phyloP scores from a whole-genome alignment of 2,329 filamentous ascomycete genomes.

The Aschersonia sp. region DNA sequence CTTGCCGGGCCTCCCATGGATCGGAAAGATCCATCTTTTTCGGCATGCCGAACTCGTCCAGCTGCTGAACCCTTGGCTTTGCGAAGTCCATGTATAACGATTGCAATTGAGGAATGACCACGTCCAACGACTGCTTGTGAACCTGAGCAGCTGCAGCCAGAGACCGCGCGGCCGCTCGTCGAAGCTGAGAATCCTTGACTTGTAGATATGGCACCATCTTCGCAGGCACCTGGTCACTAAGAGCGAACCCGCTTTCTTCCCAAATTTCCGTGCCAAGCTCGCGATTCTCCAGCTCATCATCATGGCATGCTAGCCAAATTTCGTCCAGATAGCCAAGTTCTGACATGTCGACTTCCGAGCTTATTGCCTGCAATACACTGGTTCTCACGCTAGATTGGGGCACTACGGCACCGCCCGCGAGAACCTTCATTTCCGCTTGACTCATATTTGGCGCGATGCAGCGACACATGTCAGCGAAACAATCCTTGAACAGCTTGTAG shows the following conservation, averaged over 20 bases:
- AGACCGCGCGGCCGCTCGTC: conserved; percentile 69
- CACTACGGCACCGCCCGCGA: conserved; percentile 69
- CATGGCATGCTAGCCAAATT: conserved; percentile 86
- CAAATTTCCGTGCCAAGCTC: conserved; percentile 79
- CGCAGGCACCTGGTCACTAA: conserved; percentile 49
- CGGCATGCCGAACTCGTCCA: conserved; percentile 90
- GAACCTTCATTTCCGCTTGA: conserved; percentile 53
- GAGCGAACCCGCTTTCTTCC: conserved; percentile 76
- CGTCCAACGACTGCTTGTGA: conserved; percentile 43
- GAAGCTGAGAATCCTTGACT: conserved; percentile 65
- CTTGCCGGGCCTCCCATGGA: conserved; percentile 82
- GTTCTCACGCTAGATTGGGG: conserved; percentile 68
- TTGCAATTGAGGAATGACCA: conserved; percentile 51
- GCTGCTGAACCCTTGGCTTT: conserved; percentile 68
- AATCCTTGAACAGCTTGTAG: conserved; percentile 91
- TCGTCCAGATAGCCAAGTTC: conserved; percentile 77
- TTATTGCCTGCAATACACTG: conserved; percentile 77
- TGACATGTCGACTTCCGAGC: conserved; percentile 80
- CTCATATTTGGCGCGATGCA: conserved; percentile 73
- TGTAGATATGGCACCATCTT: conserved; percentile 67
- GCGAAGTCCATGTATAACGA: conserved; percentile 62
- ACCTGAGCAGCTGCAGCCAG: conserved; percentile 58
- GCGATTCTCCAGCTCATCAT: conserved; percentile 76
- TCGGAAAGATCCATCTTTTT: conserved; percentile 77
- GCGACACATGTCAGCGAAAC: conserved; percentile 71